Evolutionary conservation across 2,329 filamentous ascomycete species (phyloP), one percentile per base, ranked within the genome.

Genomic region (Aspergillus sp.): DNA sequence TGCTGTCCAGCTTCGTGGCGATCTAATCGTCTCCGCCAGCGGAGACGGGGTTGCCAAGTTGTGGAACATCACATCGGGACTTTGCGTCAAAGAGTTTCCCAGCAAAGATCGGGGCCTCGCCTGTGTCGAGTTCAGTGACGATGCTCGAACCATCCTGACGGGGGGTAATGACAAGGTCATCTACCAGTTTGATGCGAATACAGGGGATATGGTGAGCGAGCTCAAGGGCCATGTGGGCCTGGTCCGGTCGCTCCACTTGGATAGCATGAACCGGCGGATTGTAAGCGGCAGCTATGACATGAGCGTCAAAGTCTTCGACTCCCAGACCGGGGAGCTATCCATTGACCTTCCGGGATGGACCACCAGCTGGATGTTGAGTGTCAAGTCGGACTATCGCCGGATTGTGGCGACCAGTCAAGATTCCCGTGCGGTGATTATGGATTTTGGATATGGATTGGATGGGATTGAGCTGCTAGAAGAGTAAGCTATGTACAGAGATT

Each of bases 401-500:
- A 94, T 99, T 57, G 89, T 99, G 56, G 94, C 90, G 63, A 95
- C 93, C 0, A 94, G 92, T 46, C 94, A 99, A 72, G 92, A 96
- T 65, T 89, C 92, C 32, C 87, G 95, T 67, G 91, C 95, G 47
- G 76, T 97, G 53, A 88, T 99, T 54, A 87, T 97, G 80, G 94
- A 99, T 74, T 99, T 97, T 75, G 94, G 84, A 14, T 82, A 81
- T 63, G 75, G 77, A 16, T 72, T 83, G 50, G 70, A 79, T 54
- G 80, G 79, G 26, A 75, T 80, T 54, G 78, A 82, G 26, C 62
- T 80, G 54, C 67, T 84, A 52, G 73, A 77, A 55, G 73, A 68
- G 54, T 73, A 60, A 64, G 52, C 14, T 24, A 16, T 36, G 19
- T 17, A 13, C 14, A 40, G 19, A 16, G 13, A 35, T 48, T 42